These are phyloP conservation scores for Bidens hawaiensis DNA, from an alignment of 140 eudicot species.

Conservation along the genomic window DNA sequence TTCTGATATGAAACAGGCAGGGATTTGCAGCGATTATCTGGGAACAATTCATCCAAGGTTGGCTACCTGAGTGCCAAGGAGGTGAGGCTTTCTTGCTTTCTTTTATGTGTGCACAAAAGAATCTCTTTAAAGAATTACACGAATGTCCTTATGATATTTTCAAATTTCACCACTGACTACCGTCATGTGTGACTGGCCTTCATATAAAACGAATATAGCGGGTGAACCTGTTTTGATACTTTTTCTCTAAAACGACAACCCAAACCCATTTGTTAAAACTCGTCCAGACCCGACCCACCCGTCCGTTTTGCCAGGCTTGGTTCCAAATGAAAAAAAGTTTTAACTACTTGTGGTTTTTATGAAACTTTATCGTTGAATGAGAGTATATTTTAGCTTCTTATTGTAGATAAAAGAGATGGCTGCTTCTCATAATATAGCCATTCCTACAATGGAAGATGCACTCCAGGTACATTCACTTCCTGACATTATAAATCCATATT, in stretches of 20 bases:
- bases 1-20: constrained; percentile 79
- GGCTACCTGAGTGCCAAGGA: constrained; percentile 67
- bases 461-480: constrained; percentile 52
- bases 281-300: no score
- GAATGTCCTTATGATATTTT: no score
- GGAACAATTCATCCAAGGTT: constrained; percentile 73
- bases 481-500: neutral
- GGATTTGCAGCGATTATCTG: constrained; percentile 92
- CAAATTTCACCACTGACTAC: no score
- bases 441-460: constrained; percentile 87
- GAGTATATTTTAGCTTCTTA: constrained; percentile 38
- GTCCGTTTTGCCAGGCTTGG: neutral
- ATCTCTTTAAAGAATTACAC: no score
- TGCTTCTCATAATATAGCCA: constrained; percentile 39
- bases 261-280: no score
- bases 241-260: no score
- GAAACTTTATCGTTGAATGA: constrained; percentile 34
- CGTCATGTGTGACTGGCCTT: no score
- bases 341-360: neutral
- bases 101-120: neutral
- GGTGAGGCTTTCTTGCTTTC: constrained; percentile 42
- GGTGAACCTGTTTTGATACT: no score
- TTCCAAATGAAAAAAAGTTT: neutral
- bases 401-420: constrained; percentile 64
- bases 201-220: no score